phyloP scores from a whole-genome alignment of 495 filamentous ascomycete genomes.

The Trichocladium antarcticum region DNA sequence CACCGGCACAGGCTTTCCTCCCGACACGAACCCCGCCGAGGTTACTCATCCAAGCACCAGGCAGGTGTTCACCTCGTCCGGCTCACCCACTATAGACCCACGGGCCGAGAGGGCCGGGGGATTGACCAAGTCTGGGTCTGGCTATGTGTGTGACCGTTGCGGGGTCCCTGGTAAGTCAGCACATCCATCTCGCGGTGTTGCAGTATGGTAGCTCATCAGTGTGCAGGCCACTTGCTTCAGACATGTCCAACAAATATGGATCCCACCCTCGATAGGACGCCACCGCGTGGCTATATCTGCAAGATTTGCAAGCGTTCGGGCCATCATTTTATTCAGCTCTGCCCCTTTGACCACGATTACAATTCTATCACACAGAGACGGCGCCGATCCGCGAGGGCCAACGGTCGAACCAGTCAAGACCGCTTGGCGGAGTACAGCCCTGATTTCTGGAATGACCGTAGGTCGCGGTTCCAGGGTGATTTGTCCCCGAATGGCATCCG shows the following conservation, averaged over 20 bases:
- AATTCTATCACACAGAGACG: slow-evolving; percentile 21
- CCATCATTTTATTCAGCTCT: slow-evolving; percentile 20
- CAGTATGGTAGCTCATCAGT: background rate
- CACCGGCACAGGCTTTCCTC: background rate
- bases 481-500: background rate
- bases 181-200: background rate
- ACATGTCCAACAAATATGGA: slow-evolving; percentile 35
- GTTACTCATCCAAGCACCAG: background rate
- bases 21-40: background rate
- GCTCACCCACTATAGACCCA: background rate
- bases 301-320: slow-evolving; percentile 22
- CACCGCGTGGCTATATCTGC: slow-evolving; percentile 26
- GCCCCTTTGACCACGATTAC: slow-evolving; percentile 23
- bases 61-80: background rate
- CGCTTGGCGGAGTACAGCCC: background rate
- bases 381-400: background rate
- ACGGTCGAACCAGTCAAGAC: background rate
- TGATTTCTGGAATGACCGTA: background rate
- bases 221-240: slow-evolving; percentile 30
- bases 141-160: slow-evolving; percentile 31
- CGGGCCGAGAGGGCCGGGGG: too few relatives aligned
- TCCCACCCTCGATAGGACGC: slow-evolving; percentile 24
- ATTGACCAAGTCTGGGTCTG: background rate
- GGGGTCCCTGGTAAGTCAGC: slow-evolving; percentile 8
- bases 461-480: background rate